Conservation (phyloP, 2,329 filamentous ascomycete genomes). For the Aspergillus tubingensis region DNA sequence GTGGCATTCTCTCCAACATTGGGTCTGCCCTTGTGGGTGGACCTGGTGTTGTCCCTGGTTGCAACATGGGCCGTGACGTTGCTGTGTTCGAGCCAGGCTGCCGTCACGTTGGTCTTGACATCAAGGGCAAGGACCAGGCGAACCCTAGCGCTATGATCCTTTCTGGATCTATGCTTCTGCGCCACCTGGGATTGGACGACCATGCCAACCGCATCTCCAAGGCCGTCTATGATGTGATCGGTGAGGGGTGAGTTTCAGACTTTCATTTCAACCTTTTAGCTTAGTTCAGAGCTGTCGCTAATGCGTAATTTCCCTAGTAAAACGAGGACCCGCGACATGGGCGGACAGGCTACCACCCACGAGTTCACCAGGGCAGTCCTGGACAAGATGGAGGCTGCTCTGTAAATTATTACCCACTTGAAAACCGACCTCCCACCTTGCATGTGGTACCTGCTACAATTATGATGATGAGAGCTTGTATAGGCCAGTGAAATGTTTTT, state of each 20-base stretch:
- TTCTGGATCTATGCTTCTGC: slow-evolving; percentile 93
- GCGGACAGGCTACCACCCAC: slow-evolving; percentile 83
- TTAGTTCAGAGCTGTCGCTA: slow-evolving; percentile 34
- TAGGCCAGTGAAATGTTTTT: slow-evolving; percentile 16
- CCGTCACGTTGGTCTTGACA: slow-evolving; percentile 98
- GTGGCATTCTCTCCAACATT: slow-evolving; percentile 98
- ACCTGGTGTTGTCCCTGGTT: slow-evolving; percentile 93
- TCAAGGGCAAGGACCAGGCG: slow-evolving; percentile 99
- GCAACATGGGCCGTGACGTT: slow-evolving; percentile 99
- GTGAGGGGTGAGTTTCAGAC: slow-evolving; percentile 71
- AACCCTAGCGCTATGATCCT: slow-evolving; percentile 97
- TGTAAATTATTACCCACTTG: slow-evolving; percentile 50
- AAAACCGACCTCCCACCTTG: neutral
- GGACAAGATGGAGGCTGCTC: slow-evolving; percentile 81
- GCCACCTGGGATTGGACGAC: slow-evolving; percentile 94
- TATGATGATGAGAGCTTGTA: slow-evolving; percentile 28
- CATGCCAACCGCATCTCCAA: slow-evolving; percentile 98
- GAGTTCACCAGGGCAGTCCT: slow-evolving; percentile 94
- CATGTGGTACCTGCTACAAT: slow-evolving; percentile 22
- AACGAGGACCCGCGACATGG: slow-evolving; percentile 92
- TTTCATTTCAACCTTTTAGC: neutral
- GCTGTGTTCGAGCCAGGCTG: slow-evolving; percentile 98
- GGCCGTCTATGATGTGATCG: slow-evolving; percentile 74
- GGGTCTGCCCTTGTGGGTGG: slow-evolving; percentile 95
- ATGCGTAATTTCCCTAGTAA: slow-evolving; percentile 59